These are phyloP conservation scores for Exobasidium rhododendri DNA, from an alignment of 1,284 basidiomycete species.

Conservation along the genomic window DNA sequence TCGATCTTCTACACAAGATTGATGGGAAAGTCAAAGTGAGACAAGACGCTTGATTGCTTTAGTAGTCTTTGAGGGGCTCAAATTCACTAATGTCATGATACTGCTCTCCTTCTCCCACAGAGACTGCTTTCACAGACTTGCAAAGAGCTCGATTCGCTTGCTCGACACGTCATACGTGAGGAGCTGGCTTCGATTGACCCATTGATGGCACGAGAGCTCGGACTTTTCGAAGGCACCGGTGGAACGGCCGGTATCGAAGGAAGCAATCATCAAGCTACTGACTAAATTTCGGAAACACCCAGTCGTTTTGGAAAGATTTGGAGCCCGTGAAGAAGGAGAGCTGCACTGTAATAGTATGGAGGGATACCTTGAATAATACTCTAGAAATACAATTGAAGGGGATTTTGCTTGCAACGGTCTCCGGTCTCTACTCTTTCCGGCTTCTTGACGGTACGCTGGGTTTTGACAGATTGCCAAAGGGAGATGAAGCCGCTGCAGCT, in stretches of 20 bases:
- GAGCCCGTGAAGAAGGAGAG: neutral
- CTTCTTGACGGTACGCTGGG: constrained; percentile 1
- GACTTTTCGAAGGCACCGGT: neutral
- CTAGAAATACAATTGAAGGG: too few relatives aligned
- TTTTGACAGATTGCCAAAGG: constrained; percentile 14
- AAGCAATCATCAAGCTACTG: neutral
- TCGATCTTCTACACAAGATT: constrained; percentile 36
- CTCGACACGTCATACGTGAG: constrained; percentile 38
- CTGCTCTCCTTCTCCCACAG: too few relatives aligned
- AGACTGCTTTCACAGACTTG: constrained; percentile 19
- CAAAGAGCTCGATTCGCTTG: constrained; percentile 38
- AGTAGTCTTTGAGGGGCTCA: neutral
- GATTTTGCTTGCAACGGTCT: neutral
- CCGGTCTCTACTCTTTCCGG: neutral
- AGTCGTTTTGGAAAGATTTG: too few relatives aligned
- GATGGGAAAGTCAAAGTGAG: constrained; percentile 38
- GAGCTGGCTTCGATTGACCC: constrained; percentile 33
- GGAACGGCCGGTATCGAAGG: neutral
- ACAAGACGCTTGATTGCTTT: neutral
- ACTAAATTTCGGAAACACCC: too few relatives aligned
- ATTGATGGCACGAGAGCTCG: constrained; percentile 13
- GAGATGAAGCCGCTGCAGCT: constrained; percentile 17
- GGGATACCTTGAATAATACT: neutral
- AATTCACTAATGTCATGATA: too few relatives aligned
- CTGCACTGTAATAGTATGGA: neutral